Conservation (phyloP, 345 rosid species). For the Sonneratia caseolaris region DNA sequence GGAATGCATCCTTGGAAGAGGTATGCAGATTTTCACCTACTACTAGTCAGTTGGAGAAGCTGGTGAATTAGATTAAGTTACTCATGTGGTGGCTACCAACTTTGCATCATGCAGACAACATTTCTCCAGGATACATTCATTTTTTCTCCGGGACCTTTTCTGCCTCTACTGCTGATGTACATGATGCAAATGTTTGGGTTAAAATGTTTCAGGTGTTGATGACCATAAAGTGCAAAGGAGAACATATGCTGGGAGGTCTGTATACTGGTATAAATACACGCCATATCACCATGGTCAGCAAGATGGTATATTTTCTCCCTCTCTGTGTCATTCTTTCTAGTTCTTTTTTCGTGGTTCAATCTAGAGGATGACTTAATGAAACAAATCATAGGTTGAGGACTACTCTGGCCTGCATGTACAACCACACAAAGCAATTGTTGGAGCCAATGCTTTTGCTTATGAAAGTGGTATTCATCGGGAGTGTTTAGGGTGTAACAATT, state of each 20-base stretch:
- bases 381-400: constrained; percentile 59
- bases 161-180: not conserved
- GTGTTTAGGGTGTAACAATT: not conserved
- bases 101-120: not conserved
- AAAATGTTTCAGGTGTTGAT: constrained; percentile 34
- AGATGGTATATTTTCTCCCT: constrained; percentile 49
- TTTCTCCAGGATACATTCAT: not conserved
- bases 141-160: not conserved
- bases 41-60: not conserved
- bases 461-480: constrained; percentile 97
- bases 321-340: not conserved
- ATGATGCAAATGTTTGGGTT: not conserved
- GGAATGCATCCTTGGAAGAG: constrained; percentile 97
- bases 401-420: constrained; percentile 72
- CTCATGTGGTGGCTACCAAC: not conserved
- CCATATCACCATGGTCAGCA: constrained; percentile 84
- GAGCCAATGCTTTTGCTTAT: constrained; percentile 93
- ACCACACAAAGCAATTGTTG: constrained; percentile 93
- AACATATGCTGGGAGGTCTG: constrained; percentile 56
- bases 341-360: not conserved
- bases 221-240: constrained; percentile 79
- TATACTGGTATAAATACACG: constrained; percentile 61
- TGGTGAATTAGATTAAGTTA: not conserved
- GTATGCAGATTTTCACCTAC: constrained; percentile 17
- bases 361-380: not conserved